Conservation (phyloP, 2,329 filamentous ascomycete genomes). For the Penicillium digitatum region DNA sequence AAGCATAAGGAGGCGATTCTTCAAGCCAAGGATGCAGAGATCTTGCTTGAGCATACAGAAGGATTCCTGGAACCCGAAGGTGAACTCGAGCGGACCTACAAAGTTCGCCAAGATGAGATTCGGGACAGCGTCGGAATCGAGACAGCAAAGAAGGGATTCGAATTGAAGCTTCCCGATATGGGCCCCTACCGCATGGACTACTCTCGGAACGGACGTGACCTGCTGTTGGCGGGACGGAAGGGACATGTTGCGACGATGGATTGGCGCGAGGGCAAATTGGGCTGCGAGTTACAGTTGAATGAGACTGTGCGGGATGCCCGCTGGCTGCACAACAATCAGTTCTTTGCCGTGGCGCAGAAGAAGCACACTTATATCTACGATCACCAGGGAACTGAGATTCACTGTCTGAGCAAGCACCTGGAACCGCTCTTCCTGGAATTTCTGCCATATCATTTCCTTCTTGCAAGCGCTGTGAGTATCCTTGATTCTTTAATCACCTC, state of each 20-base stretch:
- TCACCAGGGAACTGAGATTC: slow-evolving; percentile 80
- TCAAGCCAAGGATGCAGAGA: slow-evolving; percentile 91
- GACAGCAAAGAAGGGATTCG: slow-evolving; percentile 88
- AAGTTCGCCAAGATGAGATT: slow-evolving; percentile 85
- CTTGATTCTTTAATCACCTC: background rate
- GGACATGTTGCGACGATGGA: slow-evolving; percentile 96
- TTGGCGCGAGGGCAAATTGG: slow-evolving; percentile 86
- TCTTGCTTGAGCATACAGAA: slow-evolving; percentile 77
- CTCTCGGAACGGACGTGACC: slow-evolving; percentile 78
- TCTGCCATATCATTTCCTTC: slow-evolving; percentile 89
- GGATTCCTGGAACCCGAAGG: slow-evolving; percentile 86
- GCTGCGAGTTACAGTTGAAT: slow-evolving; percentile 83
- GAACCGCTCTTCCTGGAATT: slow-evolving; percentile 95
- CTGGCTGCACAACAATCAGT: slow-evolving; percentile 91
- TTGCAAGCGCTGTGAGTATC: slow-evolving; percentile 71
- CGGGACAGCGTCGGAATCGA: slow-evolving; percentile 68
- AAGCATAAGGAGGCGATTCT: slow-evolving; percentile 78
- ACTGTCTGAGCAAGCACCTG: slow-evolving; percentile 82
- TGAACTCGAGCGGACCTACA: slow-evolving; percentile 87
- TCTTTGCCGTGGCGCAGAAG: slow-evolving; percentile 93
- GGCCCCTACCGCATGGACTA: slow-evolving; percentile 90
- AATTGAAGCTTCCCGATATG: slow-evolving; percentile 74
- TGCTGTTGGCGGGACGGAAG: slow-evolving; percentile 82
- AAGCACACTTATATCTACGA: slow-evolving; percentile 98
- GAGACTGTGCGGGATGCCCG: slow-evolving; percentile 86